Evolutionary conservation across 345 rosid genomes (phyloP).

Genomic region (Gynandropsis gynandra): DNA sequence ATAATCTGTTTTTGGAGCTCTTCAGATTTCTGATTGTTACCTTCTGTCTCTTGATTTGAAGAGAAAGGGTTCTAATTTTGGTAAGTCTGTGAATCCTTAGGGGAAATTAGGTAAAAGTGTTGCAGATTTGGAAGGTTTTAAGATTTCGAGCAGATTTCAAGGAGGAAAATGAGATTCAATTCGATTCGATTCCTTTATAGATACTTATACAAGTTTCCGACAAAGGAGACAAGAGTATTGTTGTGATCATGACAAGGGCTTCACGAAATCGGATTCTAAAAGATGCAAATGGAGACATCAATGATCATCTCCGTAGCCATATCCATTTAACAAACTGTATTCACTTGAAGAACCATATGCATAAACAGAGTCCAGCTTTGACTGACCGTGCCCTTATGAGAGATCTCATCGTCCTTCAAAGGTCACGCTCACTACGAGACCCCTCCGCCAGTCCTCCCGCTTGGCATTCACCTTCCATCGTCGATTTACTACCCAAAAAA

Average conservation of each 20-base stretch:
- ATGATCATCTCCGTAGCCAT: constrained; percentile 94
- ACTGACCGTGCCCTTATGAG: constrained; percentile 77
- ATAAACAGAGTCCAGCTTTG: constrained; percentile 81
- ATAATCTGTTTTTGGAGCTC: not conserved
- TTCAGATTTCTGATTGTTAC: constrained; percentile 12
- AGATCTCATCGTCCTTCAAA: constrained; percentile 84
- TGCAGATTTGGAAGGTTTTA: constrained; percentile 16
- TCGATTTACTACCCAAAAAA: constrained; percentile 56
- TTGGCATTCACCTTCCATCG: constrained; percentile 72
- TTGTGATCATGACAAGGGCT: constrained; percentile 72
- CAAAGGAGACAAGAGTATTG: constrained; percentile 24
- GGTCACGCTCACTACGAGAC: constrained; percentile 83
- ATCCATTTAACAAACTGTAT: constrained; percentile 93
- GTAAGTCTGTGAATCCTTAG: constrained; percentile 19
- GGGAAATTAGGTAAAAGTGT: constrained; percentile 1
- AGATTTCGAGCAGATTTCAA: constrained; percentile 2
- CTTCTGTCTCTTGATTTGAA: constrained; percentile 7
- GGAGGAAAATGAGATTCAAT: constrained; percentile 35
- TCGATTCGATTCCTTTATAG: constrained; percentile 32
- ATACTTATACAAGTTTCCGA: constrained; percentile 20
- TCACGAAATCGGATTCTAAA: constrained; percentile 66
- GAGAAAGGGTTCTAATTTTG: constrained; percentile 24
- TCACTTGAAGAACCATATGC: constrained; percentile 98
- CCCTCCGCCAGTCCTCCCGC: constrained; percentile 89
- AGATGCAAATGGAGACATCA: constrained; percentile 80